Conservation (phyloP, 768 basidiomycete species). For the Agrocybe chaxingu region DNA sequence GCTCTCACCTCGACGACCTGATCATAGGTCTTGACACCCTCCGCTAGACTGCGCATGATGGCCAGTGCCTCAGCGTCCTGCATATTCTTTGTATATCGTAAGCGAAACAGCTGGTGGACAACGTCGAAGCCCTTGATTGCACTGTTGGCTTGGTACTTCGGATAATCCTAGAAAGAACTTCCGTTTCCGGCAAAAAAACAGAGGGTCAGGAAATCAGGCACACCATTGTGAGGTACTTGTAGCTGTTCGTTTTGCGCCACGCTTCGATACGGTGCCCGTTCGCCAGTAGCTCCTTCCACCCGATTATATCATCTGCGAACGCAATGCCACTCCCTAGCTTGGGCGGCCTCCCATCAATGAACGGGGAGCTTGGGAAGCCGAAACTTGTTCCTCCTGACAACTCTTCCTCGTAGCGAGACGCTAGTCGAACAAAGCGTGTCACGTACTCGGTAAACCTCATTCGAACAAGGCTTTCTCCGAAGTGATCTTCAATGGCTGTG, state of each 20-base stretch:
- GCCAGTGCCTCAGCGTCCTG: conserved; percentile 67
- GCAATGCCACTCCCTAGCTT: conserved; percentile 80
- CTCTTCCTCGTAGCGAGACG: conserved; percentile 88
- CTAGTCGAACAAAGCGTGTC: conserved; percentile 80
- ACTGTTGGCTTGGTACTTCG: conserved; percentile 45
- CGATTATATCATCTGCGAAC: conserved; percentile 68
- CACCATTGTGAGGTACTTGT: conserved; percentile 71
- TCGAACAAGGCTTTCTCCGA: conserved; percentile 85
- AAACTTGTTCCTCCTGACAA: conserved; percentile 74
- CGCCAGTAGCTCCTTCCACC: conserved; percentile 64
- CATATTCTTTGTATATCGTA: conserved; percentile 72
- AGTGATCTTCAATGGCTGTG: conserved; percentile 85
- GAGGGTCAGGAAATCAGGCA: conserved; percentile 8
- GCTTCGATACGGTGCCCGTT: conserved; percentile 89
- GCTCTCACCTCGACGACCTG: conserved; percentile 79
- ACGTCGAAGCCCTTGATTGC: conserved; percentile 83
- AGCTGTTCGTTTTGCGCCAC: conserved; percentile 84
- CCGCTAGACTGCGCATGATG: conserved; percentile 73
- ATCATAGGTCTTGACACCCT: conserved; percentile 76
- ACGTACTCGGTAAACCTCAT: conserved; percentile 90
- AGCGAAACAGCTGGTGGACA: conserved; percentile 77
- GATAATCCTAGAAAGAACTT: conserved; percentile 57
- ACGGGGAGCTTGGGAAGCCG: conserved; percentile 62
- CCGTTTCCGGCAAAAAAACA: conserved; percentile 6
- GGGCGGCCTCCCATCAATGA: conserved; percentile 42